These are phyloP conservation scores for Athelia psychrophila DNA, from an alignment of 1,284 basidiomycete genomes.

Conservation along the genomic window DNA sequence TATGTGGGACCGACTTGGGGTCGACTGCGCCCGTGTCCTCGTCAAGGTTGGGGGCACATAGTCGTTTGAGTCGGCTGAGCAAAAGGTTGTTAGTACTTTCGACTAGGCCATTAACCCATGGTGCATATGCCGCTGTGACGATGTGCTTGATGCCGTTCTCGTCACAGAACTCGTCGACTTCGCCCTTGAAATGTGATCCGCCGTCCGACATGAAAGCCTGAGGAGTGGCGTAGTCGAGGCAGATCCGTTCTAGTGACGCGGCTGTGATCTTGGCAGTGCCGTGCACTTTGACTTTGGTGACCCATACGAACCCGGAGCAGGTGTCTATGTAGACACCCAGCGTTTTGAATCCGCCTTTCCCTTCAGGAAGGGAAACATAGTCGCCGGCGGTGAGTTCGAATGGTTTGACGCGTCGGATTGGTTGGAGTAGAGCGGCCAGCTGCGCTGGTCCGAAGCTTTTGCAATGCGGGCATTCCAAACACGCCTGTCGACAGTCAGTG, in stretches of 20 bases:
- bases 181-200: conserved; percentile 32
- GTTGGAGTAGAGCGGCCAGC: conserved; percentile 29
- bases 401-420: conserved; percentile 30
- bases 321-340: conserved; percentile 24
- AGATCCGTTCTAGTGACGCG: conserved; percentile 18
- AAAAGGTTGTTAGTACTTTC: conserved; percentile 31
- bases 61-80: conserved; percentile 20
- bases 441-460: conserved; percentile 21
- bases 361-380: conserved; percentile 28
- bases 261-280: conserved; percentile 23
- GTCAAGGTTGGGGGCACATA: conserved; percentile 29
- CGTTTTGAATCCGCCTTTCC: conserved; percentile 27
- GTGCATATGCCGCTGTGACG: conserved; percentile 31
- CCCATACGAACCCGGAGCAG: conserved; percentile 26
- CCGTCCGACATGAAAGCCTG: conserved; percentile 37
- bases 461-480: conserved; percentile 30
- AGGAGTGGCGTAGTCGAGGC: conserved; percentile 15
- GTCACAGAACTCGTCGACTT: conserved; percentile 26
- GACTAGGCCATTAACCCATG: conserved; percentile 36
- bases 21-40: conserved; percentile 20
- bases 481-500: conserved; percentile 21
- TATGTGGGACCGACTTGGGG: conserved; percentile 13
- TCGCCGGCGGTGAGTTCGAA: conserved; percentile 32
- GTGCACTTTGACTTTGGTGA: conserved; percentile 17
- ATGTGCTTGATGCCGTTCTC: conserved; percentile 17